phyloP scores from a whole-genome alignment of 768 basidiomycete genomes.

The Nevesoporus exiguus region DNA sequence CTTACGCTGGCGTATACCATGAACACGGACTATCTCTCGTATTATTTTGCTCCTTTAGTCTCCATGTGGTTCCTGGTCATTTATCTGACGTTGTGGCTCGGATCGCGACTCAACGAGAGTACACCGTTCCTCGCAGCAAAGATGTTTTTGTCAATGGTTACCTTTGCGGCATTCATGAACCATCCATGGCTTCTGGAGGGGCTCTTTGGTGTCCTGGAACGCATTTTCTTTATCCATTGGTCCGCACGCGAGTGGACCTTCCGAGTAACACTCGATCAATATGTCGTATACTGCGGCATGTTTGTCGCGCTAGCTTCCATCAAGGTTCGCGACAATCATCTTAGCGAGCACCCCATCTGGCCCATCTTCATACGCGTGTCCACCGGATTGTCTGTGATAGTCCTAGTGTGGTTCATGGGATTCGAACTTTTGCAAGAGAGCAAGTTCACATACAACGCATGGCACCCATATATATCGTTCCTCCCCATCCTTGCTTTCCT shows the following conservation, averaged over 20 bases:
- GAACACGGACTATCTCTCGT: conserved; percentile 89
- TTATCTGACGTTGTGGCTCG: conserved; percentile 73
- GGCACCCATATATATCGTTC: conserved; percentile 80
- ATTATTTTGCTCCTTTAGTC: conserved; percentile 89
- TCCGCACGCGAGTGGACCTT: conserved; percentile 85
- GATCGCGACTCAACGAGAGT: conserved; percentile 69
- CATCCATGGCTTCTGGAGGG: conserved; percentile 58
- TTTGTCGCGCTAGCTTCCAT: conserved; percentile 66
- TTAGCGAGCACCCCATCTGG: conserved; percentile 73
- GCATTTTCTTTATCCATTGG: conserved; percentile 76
- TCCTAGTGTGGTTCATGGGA: conserved; percentile 72
- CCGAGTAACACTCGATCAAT: conserved; percentile 84
- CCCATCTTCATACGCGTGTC: conserved; percentile 46
- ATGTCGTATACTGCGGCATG: conserved; percentile 88
- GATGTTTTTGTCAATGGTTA: conserved; percentile 57
- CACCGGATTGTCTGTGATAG: conserved; percentile 48
- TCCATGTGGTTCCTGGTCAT: conserved; percentile 89
- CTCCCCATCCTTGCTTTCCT: conserved; percentile 78
- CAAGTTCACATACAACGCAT: conserved; percentile 84
- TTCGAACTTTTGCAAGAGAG: conserved; percentile 75
- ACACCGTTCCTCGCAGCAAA: conserved; percentile 67
- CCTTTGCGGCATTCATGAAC: conserved; percentile 65
- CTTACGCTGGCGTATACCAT: conserved; percentile 82
- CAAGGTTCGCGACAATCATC: conserved; percentile 68
- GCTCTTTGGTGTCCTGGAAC: conserved; percentile 60